These are phyloP conservation scores for Plasmodium blacklocki DNA, from an alignment of 169 alveolate species.

Conservation along the genomic window DNA sequence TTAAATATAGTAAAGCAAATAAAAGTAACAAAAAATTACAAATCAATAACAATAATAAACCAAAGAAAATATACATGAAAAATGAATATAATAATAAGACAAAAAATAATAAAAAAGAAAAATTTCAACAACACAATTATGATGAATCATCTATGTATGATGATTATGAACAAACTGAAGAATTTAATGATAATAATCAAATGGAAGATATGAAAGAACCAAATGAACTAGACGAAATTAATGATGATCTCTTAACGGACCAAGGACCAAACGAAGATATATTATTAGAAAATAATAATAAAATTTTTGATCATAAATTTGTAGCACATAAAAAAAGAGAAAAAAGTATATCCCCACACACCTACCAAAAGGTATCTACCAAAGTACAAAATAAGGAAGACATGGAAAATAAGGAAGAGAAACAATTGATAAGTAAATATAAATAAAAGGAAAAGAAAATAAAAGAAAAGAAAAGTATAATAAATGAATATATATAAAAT, in stretches of 20 bases:
- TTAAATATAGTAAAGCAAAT: neutral
- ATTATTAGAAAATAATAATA: constrained; percentile 24
- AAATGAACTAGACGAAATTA: constrained; percentile 1
- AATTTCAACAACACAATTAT: too few relatives aligned
- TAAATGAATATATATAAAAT: too few relatives aligned
- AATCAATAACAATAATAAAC: neutral
- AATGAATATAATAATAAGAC: constrained; percentile 1
- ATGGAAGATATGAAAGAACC: neutral
- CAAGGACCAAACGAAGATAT: constrained; percentile 55
- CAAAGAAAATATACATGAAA: neutral
- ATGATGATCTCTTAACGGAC: constrained; percentile 11
- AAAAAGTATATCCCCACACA: constrained; percentile 32
- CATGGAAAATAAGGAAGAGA: neutral
- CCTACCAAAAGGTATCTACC: constrained; percentile 2
- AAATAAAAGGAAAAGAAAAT: neutral
- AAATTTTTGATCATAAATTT: constrained; percentile 5
- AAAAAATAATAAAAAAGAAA: neutral
- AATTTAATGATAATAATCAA: constrained; percentile 1
- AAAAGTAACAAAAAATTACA: neutral
- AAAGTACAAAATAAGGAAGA: neutral
- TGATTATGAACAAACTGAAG: constrained; percentile 7
- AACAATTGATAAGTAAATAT: too few relatives aligned
- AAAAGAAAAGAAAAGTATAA: neutral
- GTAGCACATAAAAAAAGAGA: constrained; percentile 54
- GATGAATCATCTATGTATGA: neutral